phyloP scores from a whole-genome alignment of 305 asterid species.

The Fraxinus ornus region DNA sequence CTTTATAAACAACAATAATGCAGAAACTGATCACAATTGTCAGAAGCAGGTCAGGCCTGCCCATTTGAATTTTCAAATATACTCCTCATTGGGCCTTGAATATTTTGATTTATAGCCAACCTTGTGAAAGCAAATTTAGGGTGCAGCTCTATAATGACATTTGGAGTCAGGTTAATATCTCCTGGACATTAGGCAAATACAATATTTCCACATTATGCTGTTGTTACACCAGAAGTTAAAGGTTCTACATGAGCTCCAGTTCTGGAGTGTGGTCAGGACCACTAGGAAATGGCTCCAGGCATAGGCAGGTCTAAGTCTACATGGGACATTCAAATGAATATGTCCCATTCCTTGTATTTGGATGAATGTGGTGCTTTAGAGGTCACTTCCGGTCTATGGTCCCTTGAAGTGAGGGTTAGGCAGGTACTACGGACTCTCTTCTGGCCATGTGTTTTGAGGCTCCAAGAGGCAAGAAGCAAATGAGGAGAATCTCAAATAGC shows the following conservation, averaged over 20 bases:
- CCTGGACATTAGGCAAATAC: not conserved
- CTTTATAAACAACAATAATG: not conserved
- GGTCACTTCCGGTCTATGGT: not conserved
- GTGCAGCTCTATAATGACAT: not conserved
- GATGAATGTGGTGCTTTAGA: not conserved
- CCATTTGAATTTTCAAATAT: not conserved
- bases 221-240: not conserved
- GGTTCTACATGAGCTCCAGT: not conserved
- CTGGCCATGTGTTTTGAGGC: not conserved
- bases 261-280: not conserved
- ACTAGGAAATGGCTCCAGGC: not conserved
- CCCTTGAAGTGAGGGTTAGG: not conserved
- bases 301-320: not conserved
- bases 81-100: not conserved
- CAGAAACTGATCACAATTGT: not conserved
- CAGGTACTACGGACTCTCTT: not conserved
- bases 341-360: not conserved
- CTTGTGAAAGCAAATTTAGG: not conserved
- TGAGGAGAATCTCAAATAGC: not conserved
- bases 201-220: not conserved
- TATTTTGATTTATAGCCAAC: not conserved
- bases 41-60: not conserved
- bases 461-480: not conserved
- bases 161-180: not conserved
- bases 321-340: not conserved